phyloP scores from a whole-genome alignment of 2,329 filamentous ascomycete genomes.

The Verticillium tricorpus region DNA sequence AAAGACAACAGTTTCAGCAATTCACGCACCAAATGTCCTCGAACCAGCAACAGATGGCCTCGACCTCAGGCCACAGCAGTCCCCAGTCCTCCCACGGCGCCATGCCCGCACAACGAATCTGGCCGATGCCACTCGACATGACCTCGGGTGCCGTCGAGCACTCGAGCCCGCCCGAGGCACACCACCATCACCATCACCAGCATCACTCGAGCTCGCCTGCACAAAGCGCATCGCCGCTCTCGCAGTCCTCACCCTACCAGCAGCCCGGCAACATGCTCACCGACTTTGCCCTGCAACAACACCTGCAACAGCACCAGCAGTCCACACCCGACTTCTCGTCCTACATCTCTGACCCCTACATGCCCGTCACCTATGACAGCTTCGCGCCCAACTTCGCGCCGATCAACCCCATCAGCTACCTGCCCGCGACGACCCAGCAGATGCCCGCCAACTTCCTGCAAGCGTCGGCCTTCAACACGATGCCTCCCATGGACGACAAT shows the following conservation, averaged over 20 bases:
- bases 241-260: constrained; percentile 49
- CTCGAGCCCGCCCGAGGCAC: constrained; percentile 46
- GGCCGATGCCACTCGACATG: constrained; percentile 52
- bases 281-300: constrained; percentile 58
- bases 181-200: constrained; percentile 9
- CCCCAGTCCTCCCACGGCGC: constrained; percentile 11
- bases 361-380: constrained; percentile 30
- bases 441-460: constrained; percentile 56
- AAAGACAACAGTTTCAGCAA: constrained; percentile 46
- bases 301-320: constrained; percentile 38
- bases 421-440: constrained; percentile 58
- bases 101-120: constrained; percentile 34
- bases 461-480: constrained; percentile 56
- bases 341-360: constrained; percentile 50
- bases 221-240: constrained; percentile 41
- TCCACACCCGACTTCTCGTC: constrained; percentile 42
- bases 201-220: constrained; percentile 37
- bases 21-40: constrained; percentile 38
- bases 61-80: constrained; percentile 12
- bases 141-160: constrained; percentile 35
- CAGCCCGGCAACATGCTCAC: constrained; percentile 47
- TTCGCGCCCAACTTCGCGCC: constrained; percentile 47
- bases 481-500: constrained; percentile 53
- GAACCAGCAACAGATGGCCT: constrained; percentile 18
- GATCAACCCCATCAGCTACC: constrained; percentile 55